Conservation (phyloP, 805 yeast species). For the Schizosaccharomyces octosporus region DNA sequence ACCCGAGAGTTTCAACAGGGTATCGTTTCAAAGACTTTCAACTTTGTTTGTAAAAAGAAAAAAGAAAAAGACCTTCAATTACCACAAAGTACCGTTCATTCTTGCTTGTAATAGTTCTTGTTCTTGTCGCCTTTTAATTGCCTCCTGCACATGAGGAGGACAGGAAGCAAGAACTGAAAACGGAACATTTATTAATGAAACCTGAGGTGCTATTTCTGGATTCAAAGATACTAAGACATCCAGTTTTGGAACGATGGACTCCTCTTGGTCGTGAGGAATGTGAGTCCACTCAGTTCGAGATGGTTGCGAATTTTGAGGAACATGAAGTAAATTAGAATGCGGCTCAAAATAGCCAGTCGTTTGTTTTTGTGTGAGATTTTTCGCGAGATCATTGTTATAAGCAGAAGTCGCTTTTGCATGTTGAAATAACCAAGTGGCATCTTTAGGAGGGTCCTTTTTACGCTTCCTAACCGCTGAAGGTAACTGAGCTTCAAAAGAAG, state of each 20-base stretch:
- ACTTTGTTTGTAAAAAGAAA: too few relatives aligned
- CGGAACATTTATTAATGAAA: not conserved
- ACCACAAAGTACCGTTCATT: too few relatives aligned
- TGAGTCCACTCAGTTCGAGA: slow-evolving; percentile 7
- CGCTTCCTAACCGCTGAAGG: slow-evolving; percentile 6
- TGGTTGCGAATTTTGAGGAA: slow-evolving; percentile 59
- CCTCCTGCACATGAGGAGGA: not conserved
- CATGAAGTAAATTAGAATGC: slow-evolving; percentile 60
- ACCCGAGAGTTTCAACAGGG: too few relatives aligned
- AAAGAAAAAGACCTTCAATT: too few relatives aligned
- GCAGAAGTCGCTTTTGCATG: slow-evolving; percentile 58
- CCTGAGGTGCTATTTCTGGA: not conserved
- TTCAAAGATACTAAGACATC: not conserved
- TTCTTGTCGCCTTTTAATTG: not conserved
- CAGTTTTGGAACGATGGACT: too few relatives aligned
- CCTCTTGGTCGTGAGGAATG: not conserved
- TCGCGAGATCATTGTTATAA: slow-evolving; percentile 37
- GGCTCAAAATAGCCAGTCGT: slow-evolving; percentile 45
- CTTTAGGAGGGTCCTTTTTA: slow-evolving; percentile 19
- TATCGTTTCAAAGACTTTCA: too few relatives aligned
- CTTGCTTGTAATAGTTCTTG: not conserved
- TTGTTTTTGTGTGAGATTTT: slow-evolving; percentile 27
- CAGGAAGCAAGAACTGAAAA: not conserved
- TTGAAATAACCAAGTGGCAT: slow-evolving; percentile 64
- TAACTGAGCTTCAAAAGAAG: slow-evolving; percentile 7